Evolutionary conservation across 495 filamentous ascomycete species (phyloP).

Genomic region (Hypoxylon trugodes): DNA sequence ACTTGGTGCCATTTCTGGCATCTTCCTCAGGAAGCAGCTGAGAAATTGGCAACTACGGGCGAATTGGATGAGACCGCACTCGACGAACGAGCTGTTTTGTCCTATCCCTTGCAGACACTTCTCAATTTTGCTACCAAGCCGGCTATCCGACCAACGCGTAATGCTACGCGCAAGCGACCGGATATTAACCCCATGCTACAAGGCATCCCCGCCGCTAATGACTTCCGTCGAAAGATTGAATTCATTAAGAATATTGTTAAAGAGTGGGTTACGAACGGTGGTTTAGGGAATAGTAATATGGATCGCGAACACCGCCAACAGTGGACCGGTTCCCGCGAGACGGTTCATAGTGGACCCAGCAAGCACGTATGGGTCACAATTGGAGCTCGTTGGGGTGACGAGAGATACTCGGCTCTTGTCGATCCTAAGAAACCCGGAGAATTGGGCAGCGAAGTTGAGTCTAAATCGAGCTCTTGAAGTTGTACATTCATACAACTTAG

Average conservation of each 20-base stretch:
- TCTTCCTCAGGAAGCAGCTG: slow-evolving; percentile 73
- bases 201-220: slow-evolving; percentile 75
- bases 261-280: slow-evolving; percentile 76
- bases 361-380: slow-evolving; percentile 89
- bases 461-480: slow-evolving; percentile 17
- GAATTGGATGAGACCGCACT: slow-evolving; percentile 72
- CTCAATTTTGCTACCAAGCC: slow-evolving; percentile 61
- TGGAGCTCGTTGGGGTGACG: slow-evolving; percentile 78
- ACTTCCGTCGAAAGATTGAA: slow-evolving; percentile 78
- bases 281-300: slow-evolving; percentile 69
- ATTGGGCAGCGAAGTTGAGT: slow-evolving; percentile 58
- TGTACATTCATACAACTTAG: not conserved
- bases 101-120: slow-evolving; percentile 66
- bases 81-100: slow-evolving; percentile 65
- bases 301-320: slow-evolving; percentile 60
- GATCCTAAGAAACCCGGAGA: slow-evolving; percentile 59
- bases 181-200: slow-evolving; percentile 67
- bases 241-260: slow-evolving; percentile 76
- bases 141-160: slow-evolving; percentile 55
- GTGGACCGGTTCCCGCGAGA: slow-evolving; percentile 75
- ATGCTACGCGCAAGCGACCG: slow-evolving; percentile 53
- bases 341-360: slow-evolving; percentile 61
- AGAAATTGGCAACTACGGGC: slow-evolving; percentile 67
- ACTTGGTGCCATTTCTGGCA: slow-evolving; percentile 87
- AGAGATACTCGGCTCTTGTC: slow-evolving; percentile 57